Percentiles rank a stretch among this genome's conserved stretches.
These are phyloP conservation scores for Vitis amurensis DNA, from an alignment of 164 flowering plant genomes.

Conservation along the genomic window DNA sequence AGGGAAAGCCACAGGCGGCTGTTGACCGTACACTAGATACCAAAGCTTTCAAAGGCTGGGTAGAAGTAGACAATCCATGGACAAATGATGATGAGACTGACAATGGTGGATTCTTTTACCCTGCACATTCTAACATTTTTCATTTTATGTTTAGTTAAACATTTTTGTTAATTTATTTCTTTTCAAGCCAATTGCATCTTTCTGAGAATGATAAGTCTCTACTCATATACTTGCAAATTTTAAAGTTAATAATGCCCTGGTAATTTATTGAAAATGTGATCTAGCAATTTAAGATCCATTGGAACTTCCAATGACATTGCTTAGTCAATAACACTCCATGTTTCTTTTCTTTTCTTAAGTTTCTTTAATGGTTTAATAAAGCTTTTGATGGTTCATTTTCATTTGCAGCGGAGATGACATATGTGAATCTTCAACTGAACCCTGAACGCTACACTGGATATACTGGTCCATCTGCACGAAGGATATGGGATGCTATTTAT, in stretches of 20 bases:
- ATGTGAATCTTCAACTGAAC: conserved; percentile 88
- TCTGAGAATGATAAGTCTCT: no score
- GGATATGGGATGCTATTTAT: conserved; percentile 96
- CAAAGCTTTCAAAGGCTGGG: conserved; percentile 91
- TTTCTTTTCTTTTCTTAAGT: no score
- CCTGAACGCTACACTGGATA: conserved; percentile 97
- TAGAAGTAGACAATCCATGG: conserved; percentile 93
- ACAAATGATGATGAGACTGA: conserved; percentile 97
- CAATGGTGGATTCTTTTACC: conserved; percentile 46
- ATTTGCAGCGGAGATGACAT: conserved; percentile 87
- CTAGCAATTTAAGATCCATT: no score
- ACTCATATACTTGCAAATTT: no score
- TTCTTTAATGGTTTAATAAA: no score
- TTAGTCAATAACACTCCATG: no score
- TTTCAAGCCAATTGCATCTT: neutral
- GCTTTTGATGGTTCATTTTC: conserved; percentile 4
- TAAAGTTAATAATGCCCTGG: no score
- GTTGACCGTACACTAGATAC: conserved; percentile 91
- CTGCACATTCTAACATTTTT: neutral
- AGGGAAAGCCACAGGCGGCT: conserved; percentile 83
- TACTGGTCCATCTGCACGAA: conserved; percentile 86
- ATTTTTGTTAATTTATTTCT: neutral
- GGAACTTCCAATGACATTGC: no score
- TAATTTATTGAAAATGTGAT: no score
- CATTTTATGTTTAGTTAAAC: neutral